These are phyloP conservation scores for Hypoxylon subgilvum DNA, from an alignment of 495 filamentous ascomycete genomes.

Conservation along the genomic window DNA sequence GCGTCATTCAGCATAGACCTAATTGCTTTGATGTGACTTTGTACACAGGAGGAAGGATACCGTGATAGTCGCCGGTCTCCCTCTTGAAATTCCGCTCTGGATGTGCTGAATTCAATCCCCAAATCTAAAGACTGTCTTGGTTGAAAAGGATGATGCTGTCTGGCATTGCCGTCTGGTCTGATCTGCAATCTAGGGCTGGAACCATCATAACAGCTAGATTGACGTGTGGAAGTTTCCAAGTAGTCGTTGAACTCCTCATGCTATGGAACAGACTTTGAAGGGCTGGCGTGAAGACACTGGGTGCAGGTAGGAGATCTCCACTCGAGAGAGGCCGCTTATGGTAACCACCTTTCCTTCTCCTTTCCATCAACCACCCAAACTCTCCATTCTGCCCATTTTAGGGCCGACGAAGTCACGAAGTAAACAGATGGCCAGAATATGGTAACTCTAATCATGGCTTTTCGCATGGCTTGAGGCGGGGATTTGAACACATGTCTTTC, in stretches of 20 bases:
- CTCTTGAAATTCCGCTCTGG: too few species aligned
- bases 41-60: too few species aligned
- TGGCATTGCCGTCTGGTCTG: not conserved
- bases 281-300: not conserved
- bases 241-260: not conserved
- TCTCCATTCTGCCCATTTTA: conserved; percentile 34
- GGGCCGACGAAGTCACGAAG: conserved; percentile 1
- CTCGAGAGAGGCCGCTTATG: not conserved
- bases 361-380: conserved; percentile 4
- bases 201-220: not conserved
- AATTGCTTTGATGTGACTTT: too few species aligned
- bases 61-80: too few species aligned
- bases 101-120: not conserved
- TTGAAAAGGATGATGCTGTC: too few species aligned
- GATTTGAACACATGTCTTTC: conserved; percentile 23
- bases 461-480: conserved; percentile 12
- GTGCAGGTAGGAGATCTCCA: not conserved
- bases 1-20: too few species aligned
- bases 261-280: not conserved
- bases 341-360: not conserved
- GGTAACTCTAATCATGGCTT: conserved; percentile 16
- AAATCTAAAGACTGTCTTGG: not conserved
- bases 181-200: not conserved
- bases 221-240: not conserved
- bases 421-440: conserved; percentile 20